These are phyloP conservation scores for Coemansia sp. DNA, from an alignment of 192 early-diverging fungal genomes.

Conservation along the genomic window DNA sequence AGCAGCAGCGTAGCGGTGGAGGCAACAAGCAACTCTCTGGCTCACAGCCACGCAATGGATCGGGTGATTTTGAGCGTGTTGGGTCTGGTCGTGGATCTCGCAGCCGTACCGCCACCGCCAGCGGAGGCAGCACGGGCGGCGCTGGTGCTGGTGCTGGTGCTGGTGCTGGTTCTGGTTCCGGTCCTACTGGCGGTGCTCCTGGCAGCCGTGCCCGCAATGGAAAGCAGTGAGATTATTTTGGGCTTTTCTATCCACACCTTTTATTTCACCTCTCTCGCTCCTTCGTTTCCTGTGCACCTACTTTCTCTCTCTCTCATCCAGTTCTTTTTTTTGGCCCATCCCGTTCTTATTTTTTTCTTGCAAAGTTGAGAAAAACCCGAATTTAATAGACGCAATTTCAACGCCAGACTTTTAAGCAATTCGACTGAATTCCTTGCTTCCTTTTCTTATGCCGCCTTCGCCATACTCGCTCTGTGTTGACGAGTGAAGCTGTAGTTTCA, in stretches of 20 bases:
- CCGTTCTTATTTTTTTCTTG: not conserved
- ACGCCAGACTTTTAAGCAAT: not conserved
- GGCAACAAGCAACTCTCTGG: slow-evolving; percentile 24
- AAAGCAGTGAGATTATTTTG: slow-evolving; percentile 27
- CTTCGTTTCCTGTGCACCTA: not conserved
- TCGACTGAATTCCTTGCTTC: slow-evolving; percentile 3
- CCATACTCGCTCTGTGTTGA: too few relatives aligned
- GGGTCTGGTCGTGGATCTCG: slow-evolving; percentile 44
- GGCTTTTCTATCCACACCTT: not conserved
- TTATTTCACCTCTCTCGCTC: too few relatives aligned
- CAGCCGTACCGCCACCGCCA: slow-evolving; percentile 32
- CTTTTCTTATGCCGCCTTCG: not conserved
- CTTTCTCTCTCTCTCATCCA: not conserved
- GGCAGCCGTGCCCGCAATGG: not conserved
- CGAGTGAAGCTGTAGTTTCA: too few relatives aligned
- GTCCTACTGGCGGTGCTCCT: too few relatives aligned
- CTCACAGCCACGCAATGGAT: slow-evolving; percentile 23
- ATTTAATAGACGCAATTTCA: slow-evolving; percentile 7
- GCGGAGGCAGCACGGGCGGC: slow-evolving; percentile 13
- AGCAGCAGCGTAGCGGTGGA: slow-evolving; percentile 28
- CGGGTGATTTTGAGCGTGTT: slow-evolving; percentile 52
- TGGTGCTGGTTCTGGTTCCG: too few relatives aligned
- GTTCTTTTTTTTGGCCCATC: not conserved
- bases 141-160: slow-evolving; percentile 1
- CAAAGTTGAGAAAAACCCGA: not conserved